Conservation (phyloP, 352 stramenopile genomes). For the Pythium graminicola region DNA sequence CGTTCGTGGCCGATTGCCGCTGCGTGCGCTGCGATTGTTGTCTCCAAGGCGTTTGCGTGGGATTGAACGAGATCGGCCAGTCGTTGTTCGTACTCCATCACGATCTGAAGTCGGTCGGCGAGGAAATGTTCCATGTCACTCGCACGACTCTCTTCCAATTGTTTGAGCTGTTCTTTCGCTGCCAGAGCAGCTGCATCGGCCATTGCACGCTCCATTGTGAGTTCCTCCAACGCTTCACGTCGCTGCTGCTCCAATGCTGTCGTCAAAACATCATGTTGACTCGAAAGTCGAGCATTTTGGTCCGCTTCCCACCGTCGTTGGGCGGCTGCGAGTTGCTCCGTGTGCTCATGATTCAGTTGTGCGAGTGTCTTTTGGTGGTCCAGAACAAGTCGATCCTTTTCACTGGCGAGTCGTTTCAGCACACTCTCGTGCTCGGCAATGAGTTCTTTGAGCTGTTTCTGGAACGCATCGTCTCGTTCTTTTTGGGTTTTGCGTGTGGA, state of each 20-base stretch:
- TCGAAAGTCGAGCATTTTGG: neutral
- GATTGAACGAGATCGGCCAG: neutral
- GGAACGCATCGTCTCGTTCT: constrained; percentile 34
- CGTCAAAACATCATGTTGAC: constrained; percentile 3
- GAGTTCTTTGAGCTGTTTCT: constrained; percentile 35
- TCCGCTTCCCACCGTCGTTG: constrained; percentile 3
- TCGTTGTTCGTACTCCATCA: neutral
- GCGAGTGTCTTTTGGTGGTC: constrained; percentile 17
- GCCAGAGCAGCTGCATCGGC: neutral
- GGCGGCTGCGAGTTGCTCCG: neutral
- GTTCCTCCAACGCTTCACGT: constrained; percentile 10
- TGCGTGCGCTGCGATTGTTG: neutral
- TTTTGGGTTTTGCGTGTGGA: constrained; percentile 29
- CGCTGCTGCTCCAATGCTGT: constrained; percentile 14
- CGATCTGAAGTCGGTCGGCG: neutral
- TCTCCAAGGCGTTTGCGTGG: constrained; percentile 2
- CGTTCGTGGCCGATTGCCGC: constrained; percentile 3
- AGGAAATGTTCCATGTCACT: constrained; percentile 4
- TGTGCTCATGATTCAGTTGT: constrained; percentile 8
- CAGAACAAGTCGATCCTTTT: constrained; percentile 11
- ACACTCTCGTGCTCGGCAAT: constrained; percentile 24
- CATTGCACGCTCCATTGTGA: constrained; percentile 12
- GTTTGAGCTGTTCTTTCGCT: neutral
- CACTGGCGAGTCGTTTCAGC: constrained; percentile 20
- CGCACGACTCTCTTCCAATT: neutral